Evolutionary conservation across 2,329 filamentous ascomycete species (phyloP), one percentile per base, ranked within the genome.

Genomic region (Curvularia sp.): DNA sequence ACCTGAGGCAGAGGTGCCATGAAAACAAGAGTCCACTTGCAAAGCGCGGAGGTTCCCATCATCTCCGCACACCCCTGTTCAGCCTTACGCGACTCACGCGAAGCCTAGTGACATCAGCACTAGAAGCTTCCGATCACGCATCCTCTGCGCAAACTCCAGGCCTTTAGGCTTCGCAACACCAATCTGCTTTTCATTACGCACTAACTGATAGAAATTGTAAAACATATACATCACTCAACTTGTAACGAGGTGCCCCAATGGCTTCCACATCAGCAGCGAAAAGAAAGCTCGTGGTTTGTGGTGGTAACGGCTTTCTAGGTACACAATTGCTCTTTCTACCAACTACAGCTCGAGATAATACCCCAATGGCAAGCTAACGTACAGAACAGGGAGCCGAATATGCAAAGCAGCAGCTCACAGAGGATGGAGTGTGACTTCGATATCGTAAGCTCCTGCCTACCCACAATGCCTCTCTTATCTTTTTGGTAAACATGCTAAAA

Each of bases 221-320:
- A 18, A 30, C 5, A 7, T 5, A 12, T 2, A 15, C n/a, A 18
- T 33, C 6, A 33, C 22, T 15, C 5, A 22, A 28, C 24, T 20
- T 48, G 5, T 22, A 48, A 1, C 8, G 13, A 30, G 20, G 7
- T 35, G 6, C 49, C 52, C 57, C 75, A 78, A 86, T 87, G 78
- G 70, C 84, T 49, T 82, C 84, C 63, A 83, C 84, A 10, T 52
- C 55, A 53, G 82, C 84, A 64, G 83, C 84, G 49, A 82, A 87
- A 57, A 97, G 93, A 80, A 89, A 88, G 78, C 83, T 99, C 43
- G 88, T 98, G 42, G 93, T 99, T 54, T 96, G 91, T 66, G 95
- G 95, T 67, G 94, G 94, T 59, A 97, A 92, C 78, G 94, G 95
- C 33, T 99, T 98, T 75, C 80, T 99, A 26, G 92, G 92, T 79